These are phyloP conservation scores for Auriculariales sp. DNA, from an alignment of 768 basidiomycete species.

Conservation along the genomic window DNA sequence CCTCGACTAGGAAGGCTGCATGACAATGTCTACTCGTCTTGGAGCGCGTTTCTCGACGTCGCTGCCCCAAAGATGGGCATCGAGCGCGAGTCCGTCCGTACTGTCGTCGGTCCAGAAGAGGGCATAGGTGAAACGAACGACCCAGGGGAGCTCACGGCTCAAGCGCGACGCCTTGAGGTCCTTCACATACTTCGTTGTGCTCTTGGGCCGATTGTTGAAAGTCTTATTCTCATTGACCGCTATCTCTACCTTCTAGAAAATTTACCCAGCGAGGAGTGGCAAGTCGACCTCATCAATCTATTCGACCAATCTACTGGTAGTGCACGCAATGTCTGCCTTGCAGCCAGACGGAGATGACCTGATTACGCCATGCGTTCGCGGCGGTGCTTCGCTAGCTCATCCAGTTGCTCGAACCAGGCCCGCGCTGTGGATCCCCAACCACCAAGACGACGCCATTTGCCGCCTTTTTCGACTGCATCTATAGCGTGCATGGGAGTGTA, in stretches of 20 bases:
- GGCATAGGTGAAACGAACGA: background rate
- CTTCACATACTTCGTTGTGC: conserved; percentile 55
- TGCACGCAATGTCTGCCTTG: conserved; percentile 54
- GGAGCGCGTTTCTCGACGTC: conserved; percentile 31
- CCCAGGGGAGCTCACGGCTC: background rate
- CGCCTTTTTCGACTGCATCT: conserved; percentile 20
- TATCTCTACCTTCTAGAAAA: conserved; percentile 37
- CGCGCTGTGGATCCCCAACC: conserved; percentile 33
- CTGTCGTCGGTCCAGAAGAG: background rate
- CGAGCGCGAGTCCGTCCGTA: too few relatives aligned
- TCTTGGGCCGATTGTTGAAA: conserved; percentile 54
- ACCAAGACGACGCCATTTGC: conserved; percentile 32
- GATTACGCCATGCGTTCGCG: too few relatives aligned
- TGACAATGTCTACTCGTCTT: conserved; percentile 32
- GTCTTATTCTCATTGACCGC: conserved; percentile 48
- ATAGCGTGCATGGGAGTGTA: conserved; percentile 16
- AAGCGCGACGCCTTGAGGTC: conserved; percentile 34
- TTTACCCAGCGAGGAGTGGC: conserved; percentile 13
- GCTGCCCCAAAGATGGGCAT: conserved; percentile 16
- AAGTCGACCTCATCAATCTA: conserved; percentile 40
- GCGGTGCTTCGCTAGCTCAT: background rate
- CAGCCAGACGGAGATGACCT: too few relatives aligned
- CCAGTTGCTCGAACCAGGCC: conserved; percentile 20
- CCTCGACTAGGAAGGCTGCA: conserved; percentile 38
- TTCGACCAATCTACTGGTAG: conserved; percentile 64